Evolutionary conservation across 495 filamentous ascomycete genomes (phyloP).

Genomic region (Penicillium silybi): DNA sequence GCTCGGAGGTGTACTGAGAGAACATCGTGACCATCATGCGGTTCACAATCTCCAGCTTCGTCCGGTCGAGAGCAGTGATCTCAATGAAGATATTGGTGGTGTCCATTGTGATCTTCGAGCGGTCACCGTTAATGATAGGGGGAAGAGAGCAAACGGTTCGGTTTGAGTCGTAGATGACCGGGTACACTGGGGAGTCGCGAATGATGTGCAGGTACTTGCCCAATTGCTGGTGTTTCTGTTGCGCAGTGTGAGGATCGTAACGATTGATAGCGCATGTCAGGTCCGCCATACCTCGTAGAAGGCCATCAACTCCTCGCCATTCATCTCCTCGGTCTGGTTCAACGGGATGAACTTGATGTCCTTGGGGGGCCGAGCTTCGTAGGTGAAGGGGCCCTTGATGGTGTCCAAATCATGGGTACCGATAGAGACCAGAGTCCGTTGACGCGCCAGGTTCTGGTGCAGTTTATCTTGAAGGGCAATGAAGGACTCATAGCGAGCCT

Average conservation of each 20-base stretch:
- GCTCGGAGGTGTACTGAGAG: conserved; percentile 80
- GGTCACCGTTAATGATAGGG: conserved; percentile 95
- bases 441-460: conserved; percentile 90
- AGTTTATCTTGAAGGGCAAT: conserved; percentile 97
- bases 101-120: conserved; percentile 87
- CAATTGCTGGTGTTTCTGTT: conserved; percentile 74
- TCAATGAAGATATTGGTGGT: conserved; percentile 96
- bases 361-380: conserved; percentile 87
- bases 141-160: conserved; percentile 86
- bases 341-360: conserved; percentile 87
- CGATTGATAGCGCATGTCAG: neutral
- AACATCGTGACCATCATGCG: conserved; percentile 97
- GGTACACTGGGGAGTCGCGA: conserved; percentile 87
- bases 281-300: conserved; percentile 70
- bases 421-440: conserved; percentile 90
- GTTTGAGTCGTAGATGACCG: conserved; percentile 92
- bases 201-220: conserved; percentile 88
- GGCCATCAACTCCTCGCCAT: conserved; percentile 82
- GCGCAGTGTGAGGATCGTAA: neutral
- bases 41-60: conserved; percentile 93
- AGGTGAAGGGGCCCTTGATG: conserved; percentile 91
- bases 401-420: conserved; percentile 97
- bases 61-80: conserved; percentile 93
- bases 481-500: conserved; percentile 92
- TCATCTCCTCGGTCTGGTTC: conserved; percentile 86